Evolutionary conservation across 768 basidiomycete genomes (phyloP), one percentile per base, ranked within the genome.

Genomic region (Dioszegia aurantiaca): DNA sequence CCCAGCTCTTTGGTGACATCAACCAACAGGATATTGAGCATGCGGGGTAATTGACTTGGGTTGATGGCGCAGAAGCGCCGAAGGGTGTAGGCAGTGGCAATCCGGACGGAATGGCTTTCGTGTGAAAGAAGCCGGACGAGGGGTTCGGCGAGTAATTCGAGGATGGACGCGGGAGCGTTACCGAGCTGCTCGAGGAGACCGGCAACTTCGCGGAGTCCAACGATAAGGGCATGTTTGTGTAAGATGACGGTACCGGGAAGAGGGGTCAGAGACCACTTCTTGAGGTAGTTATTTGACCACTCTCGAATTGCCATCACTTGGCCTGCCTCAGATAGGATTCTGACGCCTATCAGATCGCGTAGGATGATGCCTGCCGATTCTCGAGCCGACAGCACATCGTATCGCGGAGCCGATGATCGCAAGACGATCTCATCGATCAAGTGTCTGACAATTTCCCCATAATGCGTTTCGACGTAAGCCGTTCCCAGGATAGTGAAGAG

Each of bases 271-370:
- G 54, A 53, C 90, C 91, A 97, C 52, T 89, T 83, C 75, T 88
- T 90, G 59, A 95, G 79, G 73, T 90, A 95, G 3, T 82, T 80
- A 33, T 81, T 85, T 0, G 89, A 85, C 40, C 95, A 79, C 64
- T 95, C 93, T 66, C 88, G 86, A 31, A 95, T 88, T 1, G 93
- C 93, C 26, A 81, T 80, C 44, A 98, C 93, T 76, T 98, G 94
- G 0, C 88, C 93, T 70, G 91, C 89, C 69, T 99, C 94, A 59
- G 88, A 88, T 62, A 98, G 78, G 82, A 95, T 86, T 59, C 93
- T 80, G 1, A 88, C 85, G 1, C 89, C 90, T 42, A 99, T 85
- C 26, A 97, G 81, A 65, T 95, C 90, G 49, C 91, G 81, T 27
- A 97, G 77, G 11, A 98, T 67, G 30, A 90, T 82, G 2, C 85